phyloP scores from a whole-genome alignment of 2,329 filamentous ascomycete species.

The Fusarium dlaminii region DNA sequence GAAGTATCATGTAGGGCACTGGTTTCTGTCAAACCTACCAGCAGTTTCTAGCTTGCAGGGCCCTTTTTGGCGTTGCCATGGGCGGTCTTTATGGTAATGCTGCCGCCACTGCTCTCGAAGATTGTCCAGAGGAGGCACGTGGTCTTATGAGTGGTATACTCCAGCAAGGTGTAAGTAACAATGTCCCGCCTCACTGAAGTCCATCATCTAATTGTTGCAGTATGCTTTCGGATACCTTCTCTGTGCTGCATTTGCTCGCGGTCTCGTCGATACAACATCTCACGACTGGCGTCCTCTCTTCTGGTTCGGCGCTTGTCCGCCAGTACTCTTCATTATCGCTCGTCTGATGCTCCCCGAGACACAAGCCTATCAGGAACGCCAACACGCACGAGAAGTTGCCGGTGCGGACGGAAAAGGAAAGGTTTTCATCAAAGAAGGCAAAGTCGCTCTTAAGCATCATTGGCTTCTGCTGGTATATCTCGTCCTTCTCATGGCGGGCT shows the following conservation, averaged over 20 bases:
- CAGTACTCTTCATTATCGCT: constrained; percentile 82
- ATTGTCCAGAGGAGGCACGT: constrained; percentile 72
- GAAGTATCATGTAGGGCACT: constrained; percentile 58
- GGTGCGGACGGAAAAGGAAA: constrained; percentile 48
- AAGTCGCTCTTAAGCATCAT: constrained; percentile 79
- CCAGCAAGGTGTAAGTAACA: constrained; percentile 68
- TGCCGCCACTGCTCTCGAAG: constrained; percentile 81
- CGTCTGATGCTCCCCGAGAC: constrained; percentile 84
- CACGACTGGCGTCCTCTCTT: constrained; percentile 86
- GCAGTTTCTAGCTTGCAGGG: constrained; percentile 78
- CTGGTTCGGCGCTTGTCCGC: constrained; percentile 88
- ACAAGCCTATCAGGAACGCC: constrained; percentile 73
- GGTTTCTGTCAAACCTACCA: constrained; percentile 74
- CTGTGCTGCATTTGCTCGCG: constrained; percentile 67
- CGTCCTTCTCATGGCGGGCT: constrained; percentile 87
- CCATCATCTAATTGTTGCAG: constrained; percentile 34
- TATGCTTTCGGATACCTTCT: constrained; percentile 74
- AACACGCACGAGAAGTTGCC: constrained; percentile 65
- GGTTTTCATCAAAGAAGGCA: constrained; percentile 78
- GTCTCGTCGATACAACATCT: constrained; percentile 77
- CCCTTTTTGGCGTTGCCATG: constrained; percentile 84
- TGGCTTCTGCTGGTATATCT: constrained; percentile 85
- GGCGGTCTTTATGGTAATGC: constrained; percentile 83
- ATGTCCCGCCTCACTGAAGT: accelerated
- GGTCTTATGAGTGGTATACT: constrained; percentile 80